Base-by-base conservation (phyloP, 371 early-diverging fungal genomes). In the Lichtheimia hyalospora region DNA sequence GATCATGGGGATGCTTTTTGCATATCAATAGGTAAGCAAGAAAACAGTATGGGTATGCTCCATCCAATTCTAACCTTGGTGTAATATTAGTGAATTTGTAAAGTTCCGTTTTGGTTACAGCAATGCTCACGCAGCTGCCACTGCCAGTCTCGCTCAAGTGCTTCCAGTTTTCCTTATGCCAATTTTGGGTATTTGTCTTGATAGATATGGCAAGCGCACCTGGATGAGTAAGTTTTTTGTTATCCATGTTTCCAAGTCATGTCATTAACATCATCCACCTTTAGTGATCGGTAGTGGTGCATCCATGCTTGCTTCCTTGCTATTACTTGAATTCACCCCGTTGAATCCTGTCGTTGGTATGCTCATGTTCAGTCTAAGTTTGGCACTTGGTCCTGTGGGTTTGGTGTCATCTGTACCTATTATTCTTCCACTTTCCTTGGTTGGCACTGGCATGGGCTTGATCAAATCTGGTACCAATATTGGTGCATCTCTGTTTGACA, bases 381-480 rank as follows among this genome's bases (percentile, higher is more conserved):
- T 90, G 55, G 76, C 89, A 0, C 63, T 89, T 5, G 91, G 91
- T 1, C 90, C 89, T 7, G 84, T 91, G 34, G 71, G 81, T 8
- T 64, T 87, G 18, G 82, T 90, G 6, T 87, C 90, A 1, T 82
- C 87, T 1, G 79, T 89, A 0, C 84, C 89, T 7, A 70, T 91
- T 8, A 71, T 88, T 18, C 52, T 91, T 2, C 86, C 86, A 0
- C 61, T 75, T 13, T 72, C 71, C 8, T 66, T 82, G 12, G 76
- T 90, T 2, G 90, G 90, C 16, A 89, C 90, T 5, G 90, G 84
- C 16, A 73, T 89, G 62, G 89, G 90, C 0, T 61, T 88, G n/a
- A 75, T 85, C 69, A 90, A 90, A 65, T 82, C 85, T 5, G 74
- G 81, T 13, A 81, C 76, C 52, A 89, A 89, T 56, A 78, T 87